Percentiles rank a stretch among this genome's conserved stretches.
phyloP scores from a whole-genome alignment of 305 asterid genomes.

The Fraxinus platypoda region DNA sequence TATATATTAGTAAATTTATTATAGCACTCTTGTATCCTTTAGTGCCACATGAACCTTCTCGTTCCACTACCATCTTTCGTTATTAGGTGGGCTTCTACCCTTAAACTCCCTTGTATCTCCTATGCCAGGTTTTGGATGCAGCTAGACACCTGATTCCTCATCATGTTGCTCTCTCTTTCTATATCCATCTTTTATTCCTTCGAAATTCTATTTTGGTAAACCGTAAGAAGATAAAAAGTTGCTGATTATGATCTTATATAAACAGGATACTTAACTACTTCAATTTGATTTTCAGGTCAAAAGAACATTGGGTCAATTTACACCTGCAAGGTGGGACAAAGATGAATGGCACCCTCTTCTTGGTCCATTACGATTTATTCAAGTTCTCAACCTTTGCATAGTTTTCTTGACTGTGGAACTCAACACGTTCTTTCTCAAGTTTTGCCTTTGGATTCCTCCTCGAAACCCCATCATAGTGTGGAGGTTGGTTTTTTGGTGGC shows the following conservation, averaged over 20 bases:
- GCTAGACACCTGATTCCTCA: neutral
- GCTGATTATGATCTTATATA: neutral
- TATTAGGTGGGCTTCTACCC: neutral
- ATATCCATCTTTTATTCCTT: neutral
- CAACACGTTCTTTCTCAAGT: constrained; percentile 91
- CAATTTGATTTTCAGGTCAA: constrained; percentile 52
- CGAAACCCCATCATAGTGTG: constrained; percentile 74
- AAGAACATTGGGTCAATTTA: constrained; percentile 87
- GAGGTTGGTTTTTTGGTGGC: constrained; percentile 95
- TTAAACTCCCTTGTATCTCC: neutral
- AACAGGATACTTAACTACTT: neutral
- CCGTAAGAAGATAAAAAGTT: neutral
- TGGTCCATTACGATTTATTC: constrained; percentile 91
- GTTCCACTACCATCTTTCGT: neutral
- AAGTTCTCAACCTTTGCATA: constrained; percentile 79
- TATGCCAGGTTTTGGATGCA: neutral
- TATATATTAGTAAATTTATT: neutral
- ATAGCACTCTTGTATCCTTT: neutral
- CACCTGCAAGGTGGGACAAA: constrained; percentile 98
- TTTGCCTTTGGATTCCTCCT: constrained; percentile 97
- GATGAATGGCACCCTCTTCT: constrained; percentile 98
- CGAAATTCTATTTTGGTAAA: neutral
- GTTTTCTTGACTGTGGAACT: constrained; percentile 90
- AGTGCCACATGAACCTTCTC: neutral
- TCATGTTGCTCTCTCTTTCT: neutral